Base-by-base conservation (phyloP, 2,329 filamentous ascomycete genomes). In the Clonostachys solani region DNA sequence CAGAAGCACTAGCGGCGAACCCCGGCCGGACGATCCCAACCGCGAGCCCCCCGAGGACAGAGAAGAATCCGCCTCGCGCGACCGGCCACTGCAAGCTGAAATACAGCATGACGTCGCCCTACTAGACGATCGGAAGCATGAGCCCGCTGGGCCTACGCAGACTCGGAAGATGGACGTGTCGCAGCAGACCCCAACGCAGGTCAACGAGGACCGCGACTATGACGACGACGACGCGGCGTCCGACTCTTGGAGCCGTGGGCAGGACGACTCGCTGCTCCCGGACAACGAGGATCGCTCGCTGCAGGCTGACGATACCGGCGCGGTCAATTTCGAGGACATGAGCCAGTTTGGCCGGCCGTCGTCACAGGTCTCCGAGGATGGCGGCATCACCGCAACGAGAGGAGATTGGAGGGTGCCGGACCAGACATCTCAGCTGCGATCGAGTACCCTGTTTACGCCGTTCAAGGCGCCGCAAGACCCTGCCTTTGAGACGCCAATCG, bases 151-250 rank as follows among this genome's bases (percentile, higher is more conserved):
- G 23, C 23, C 23, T 29, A 29, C 23, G 23, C 23, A 48, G 46
- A 50, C 52, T 29, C 51, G 49, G 49, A 73, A 63, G 45, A 75
- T 71, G 65, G 67, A 74, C 33, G 63, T 60, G n/a, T 77, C 75
- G 12, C 72, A 76, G 38, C 69, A 74, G 47, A 78, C 77, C 10
- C 74, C 74, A 2, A 83, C 79, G 2, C 79, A 83, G 59, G 65
- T 71, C 49, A 83, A 83, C 52, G 71, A 74, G 41, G 77, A 69
- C 42, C 73, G 78, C 36, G 79, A 80, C 60, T 83, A 83, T 53
- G 72, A 73, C 63, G 69, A 52, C 67, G 74, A 83, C 53, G 72
- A 73, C 63, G 69, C 52, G 67, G 74, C 61, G 50, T 64, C 53
- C 49, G 51, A 59, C 12, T 44, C 60, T 29, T 29, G 23, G 23